phyloP scores from a whole-genome alignment of 148 eudicot species.

The Pharnaceum exiguum region DNA sequence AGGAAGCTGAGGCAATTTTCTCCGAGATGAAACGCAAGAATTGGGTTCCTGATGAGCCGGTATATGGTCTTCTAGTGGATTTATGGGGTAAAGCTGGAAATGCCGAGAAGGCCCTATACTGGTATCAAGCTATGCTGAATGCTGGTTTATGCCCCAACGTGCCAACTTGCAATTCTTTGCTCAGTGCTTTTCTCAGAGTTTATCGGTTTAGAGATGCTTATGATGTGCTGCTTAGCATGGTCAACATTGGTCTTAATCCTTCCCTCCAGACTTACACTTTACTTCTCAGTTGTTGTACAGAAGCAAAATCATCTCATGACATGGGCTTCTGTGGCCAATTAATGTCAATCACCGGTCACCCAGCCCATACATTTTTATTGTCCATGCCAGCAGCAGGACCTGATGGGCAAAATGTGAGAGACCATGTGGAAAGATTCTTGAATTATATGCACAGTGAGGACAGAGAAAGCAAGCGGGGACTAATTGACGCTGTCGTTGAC shows the following conservation, averaged over 20 bases:
- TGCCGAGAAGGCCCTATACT: slow-evolving; percentile 72
- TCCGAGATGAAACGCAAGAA: slow-evolving; percentile 78
- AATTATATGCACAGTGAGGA: slow-evolving; percentile 93
- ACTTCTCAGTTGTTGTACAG: slow-evolving; percentile 89
- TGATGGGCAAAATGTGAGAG: slow-evolving; percentile 81
- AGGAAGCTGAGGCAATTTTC: slow-evolving; percentile 87
- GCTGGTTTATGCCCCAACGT: slow-evolving; percentile 86
- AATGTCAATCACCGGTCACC: slow-evolving; percentile 89
- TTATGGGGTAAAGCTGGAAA: slow-evolving; percentile 96
- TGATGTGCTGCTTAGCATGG: slow-evolving; percentile 67
- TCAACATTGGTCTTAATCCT: slow-evolving; percentile 68
- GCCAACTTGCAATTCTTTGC: slow-evolving; percentile 88
- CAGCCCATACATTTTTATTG: slow-evolving; percentile 69
- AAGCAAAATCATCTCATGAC: slow-evolving; percentile 71
- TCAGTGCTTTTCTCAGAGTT: slow-evolving; percentile 84
- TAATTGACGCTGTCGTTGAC: slow-evolving; percentile 84
- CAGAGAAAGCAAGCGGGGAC: slow-evolving; percentile 91
- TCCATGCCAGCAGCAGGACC: slow-evolving; percentile 87
- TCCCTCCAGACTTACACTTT: slow-evolving; percentile 89
- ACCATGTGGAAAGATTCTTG: slow-evolving; percentile 67
- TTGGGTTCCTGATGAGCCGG: slow-evolving; percentile 98
- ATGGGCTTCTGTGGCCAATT: slow-evolving; percentile 80
- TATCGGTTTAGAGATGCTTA: slow-evolving; percentile 73
- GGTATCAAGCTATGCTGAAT: slow-evolving; percentile 90
- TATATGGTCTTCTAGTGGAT: slow-evolving; percentile 93